Evolutionary conservation across 2,329 filamentous ascomycete species (phyloP), one percentile per base, ranked within the genome.

Genomic region (Botryosphaeria dothidea): DNA sequence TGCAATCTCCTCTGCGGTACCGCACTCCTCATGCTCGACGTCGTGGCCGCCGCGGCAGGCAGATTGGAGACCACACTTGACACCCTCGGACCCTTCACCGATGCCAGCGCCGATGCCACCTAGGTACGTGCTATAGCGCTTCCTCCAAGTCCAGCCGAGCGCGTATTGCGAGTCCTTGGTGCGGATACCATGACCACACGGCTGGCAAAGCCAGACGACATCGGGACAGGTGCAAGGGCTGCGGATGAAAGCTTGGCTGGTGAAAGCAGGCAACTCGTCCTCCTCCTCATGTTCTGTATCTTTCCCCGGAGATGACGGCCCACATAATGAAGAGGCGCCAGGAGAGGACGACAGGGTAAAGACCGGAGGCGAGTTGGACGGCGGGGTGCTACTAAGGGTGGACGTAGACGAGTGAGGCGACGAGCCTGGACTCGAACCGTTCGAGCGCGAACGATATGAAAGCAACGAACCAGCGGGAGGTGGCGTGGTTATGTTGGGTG

Each of bases 101-200:
- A 96, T 92, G 4, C 93, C 93, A 0, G 91, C 93, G 25, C 93
- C 92, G 0, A 96, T 83, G 2, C 92, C 92, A 21, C 93, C 90
- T 0, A 92, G 88, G 69, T 92, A 90, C 17, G 83, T 84, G 41
- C 89, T 90, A 75, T 97, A 97, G 25, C 92, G 88, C 45, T 87
- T 92, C 58, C 93, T 89, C 93, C 93, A 97, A 67, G 88, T 90
- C 93, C 93, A 97, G 63, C 93, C 92, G 3, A 85, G 82, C 48
- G 82, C 76, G 71, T 90, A 89, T 15, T 82, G 85, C 4, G 82
- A 85, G 68, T 89, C 87, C 13, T 79, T 79, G 36, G 80, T 81
- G 25, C 86, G 83, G 61, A 96, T 87, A 63, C 86, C 86, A 67
- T 90, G 86, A 1, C 93, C 92, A 70, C 94, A 97, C 1, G 90